phyloP scores from a whole-genome alignment of 2,329 filamentous ascomycete genomes.

The Fonsecaea multimorphosa region DNA sequence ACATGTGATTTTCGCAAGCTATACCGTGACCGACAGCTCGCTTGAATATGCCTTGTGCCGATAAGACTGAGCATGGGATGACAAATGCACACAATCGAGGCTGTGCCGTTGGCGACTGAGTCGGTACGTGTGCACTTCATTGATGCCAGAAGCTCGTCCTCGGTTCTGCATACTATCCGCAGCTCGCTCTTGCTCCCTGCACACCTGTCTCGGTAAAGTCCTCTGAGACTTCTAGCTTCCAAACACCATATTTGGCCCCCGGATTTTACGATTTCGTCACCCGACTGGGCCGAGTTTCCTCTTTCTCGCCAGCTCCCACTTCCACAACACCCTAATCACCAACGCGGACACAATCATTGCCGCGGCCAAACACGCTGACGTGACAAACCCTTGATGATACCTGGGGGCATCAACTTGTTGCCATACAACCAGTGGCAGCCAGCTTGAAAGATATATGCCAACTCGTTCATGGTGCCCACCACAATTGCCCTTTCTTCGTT shows the following conservation, averaged over 20 bases:
- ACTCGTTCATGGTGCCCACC: conserved; percentile 70
- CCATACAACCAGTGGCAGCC: conserved; percentile 66
- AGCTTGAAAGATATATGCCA: conserved; percentile 74
- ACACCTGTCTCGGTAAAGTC: not conserved
- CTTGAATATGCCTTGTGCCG: not conserved
- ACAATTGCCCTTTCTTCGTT: conserved; percentile 60
- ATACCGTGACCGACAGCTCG: not conserved
- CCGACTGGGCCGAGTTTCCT: conserved; percentile 13
- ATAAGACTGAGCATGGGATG: not conserved
- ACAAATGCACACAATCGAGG: not conserved
- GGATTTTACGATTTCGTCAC: not conserved
- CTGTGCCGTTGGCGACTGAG: not conserved
- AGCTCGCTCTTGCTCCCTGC: not conserved
- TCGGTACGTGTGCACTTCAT: not conserved
- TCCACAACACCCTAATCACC: conserved; percentile 55
- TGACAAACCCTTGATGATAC: conserved; percentile 67
- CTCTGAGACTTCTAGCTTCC: not conserved
- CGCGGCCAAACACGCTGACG: conserved; percentile 50
- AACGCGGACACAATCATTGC: conserved; percentile 48
- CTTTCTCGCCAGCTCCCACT: conserved; percentile 45
- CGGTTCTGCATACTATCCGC: not conserved
- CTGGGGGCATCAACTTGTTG: conserved; percentile 66
- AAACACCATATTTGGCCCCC: not conserved
- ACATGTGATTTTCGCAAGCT: conserved; percentile 2
- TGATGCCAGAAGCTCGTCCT: not conserved